These are phyloP conservation scores for Thelephora aurantiotincta DNA, from an alignment of 768 basidiomycete species.

Conservation along the genomic window DNA sequence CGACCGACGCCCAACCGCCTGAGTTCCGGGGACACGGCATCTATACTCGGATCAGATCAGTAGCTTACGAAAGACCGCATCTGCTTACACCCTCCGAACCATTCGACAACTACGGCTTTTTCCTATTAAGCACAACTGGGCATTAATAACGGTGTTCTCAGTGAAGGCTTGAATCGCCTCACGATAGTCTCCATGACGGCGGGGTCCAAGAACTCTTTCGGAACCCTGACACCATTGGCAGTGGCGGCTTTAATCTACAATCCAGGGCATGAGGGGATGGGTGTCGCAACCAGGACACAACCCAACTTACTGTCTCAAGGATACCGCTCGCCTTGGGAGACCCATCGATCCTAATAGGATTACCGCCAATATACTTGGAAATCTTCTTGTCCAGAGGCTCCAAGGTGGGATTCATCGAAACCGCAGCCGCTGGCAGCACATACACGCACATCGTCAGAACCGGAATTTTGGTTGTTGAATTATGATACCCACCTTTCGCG, in stretches of 20 bases:
- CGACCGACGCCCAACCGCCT: conserved; percentile 67
- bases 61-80: not conserved
- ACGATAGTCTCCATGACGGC: conserved; percentile 45
- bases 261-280: not conserved
- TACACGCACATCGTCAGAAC: not conserved
- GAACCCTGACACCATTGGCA: conserved; percentile 60
- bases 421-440: conserved; percentile 39
- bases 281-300: not conserved
- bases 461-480: not conserved
- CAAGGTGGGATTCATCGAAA: conserved; percentile 45
- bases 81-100: conserved; percentile 43
- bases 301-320: conserved; percentile 45
- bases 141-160: not conserved
- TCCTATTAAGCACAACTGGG: conserved; percentile 26
- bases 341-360: conserved; percentile 60
- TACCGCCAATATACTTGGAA: conserved; percentile 56
- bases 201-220: conserved; percentile 58
- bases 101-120: conserved; percentile 60
- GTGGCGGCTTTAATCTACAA: conserved; percentile 47
- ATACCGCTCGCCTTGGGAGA: conserved; percentile 64
- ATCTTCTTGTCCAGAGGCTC: conserved; percentile 47
- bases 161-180: conserved; percentile 8
- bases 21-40: conserved; percentile 60
- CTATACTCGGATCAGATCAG: not conserved
- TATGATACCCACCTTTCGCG: conserved; percentile 33